phyloP scores from a whole-genome alignment of 1,139 yeast genomes.

The Lodderomyces parapsilosis region DNA sequence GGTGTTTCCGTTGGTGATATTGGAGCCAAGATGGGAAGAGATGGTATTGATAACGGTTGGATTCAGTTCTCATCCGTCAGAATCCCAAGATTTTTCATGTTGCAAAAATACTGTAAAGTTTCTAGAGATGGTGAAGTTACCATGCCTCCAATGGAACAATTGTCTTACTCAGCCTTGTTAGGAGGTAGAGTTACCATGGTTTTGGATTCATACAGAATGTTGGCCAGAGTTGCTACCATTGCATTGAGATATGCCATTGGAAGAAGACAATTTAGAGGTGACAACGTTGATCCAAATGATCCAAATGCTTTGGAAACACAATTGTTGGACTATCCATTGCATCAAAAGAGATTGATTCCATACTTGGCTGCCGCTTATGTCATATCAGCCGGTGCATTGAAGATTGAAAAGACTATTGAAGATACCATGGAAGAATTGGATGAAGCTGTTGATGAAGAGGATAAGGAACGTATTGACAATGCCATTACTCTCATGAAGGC shows the following conservation, averaged over 20 bases:
- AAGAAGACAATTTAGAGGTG: slow-evolving; percentile 43
- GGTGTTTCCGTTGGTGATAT: slow-evolving; percentile 48
- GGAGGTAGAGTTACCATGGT: slow-evolving; percentile 49
- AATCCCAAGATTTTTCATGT: slow-evolving; percentile 48
- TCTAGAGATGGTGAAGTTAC: slow-evolving; percentile 39
- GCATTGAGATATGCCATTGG: slow-evolving; percentile 47
- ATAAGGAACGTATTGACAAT: slow-evolving; percentile 33
- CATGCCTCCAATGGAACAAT: slow-evolving; percentile 48
- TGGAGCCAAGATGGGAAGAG: slow-evolving; percentile 52
- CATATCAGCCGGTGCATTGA: slow-evolving; percentile 40
- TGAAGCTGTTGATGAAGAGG: slow-evolving; percentile 35
- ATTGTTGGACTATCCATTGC: slow-evolving; percentile 47
- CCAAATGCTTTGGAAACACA: slow-evolving; percentile 36
- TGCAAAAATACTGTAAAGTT: slow-evolving; percentile 48
- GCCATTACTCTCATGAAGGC: slow-evolving; percentile 44
- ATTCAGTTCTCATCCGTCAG: slow-evolving; percentile 46
- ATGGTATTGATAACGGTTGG: slow-evolving; percentile 52
- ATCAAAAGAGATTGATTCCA: slow-evolving; percentile 46
- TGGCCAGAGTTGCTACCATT: slow-evolving; percentile 42
- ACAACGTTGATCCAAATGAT: slow-evolving; percentile 20
- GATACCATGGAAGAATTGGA: slow-evolving; percentile 32
- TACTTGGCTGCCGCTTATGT: slow-evolving; percentile 45
- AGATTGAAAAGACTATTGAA: slow-evolving; percentile 32
- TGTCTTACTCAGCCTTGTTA: slow-evolving; percentile 46
- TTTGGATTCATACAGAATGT: slow-evolving; percentile 42